These are phyloP conservation scores for Melaleuca alternifolia DNA, from an alignment of 345 rosid species.

Conservation along the genomic window DNA sequence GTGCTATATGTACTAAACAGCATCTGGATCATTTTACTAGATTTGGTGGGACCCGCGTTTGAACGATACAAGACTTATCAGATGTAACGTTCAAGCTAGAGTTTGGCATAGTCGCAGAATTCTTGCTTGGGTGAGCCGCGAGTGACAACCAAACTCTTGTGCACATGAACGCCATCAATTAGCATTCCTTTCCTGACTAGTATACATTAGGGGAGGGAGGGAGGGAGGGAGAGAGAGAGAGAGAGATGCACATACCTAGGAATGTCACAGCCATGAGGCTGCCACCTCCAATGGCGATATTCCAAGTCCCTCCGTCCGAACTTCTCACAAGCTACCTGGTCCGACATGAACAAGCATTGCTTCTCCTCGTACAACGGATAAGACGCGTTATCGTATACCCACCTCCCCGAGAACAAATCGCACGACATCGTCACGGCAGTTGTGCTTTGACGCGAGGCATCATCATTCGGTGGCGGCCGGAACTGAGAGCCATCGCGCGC, in stretches of 20 bases:
- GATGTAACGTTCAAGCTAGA: background rate
- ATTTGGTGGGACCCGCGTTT: background rate
- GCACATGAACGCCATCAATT: background rate
- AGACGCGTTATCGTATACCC: constrained; percentile 68
- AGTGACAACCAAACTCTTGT: too few species aligned
- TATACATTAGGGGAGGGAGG: background rate
- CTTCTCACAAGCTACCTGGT: constrained; percentile 73
- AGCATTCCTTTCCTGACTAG: background rate
- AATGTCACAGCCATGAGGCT: constrained; percentile 73
- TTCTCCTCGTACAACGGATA: constrained; percentile 71
- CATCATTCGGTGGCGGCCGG: background rate
- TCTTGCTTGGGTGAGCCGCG: background rate
- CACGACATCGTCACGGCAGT: constrained; percentile 9
- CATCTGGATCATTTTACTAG: background rate
- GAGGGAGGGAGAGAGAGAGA: background rate
- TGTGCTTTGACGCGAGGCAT: background rate
- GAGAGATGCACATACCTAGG: constrained; percentile 44
- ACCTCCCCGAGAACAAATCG: constrained; percentile 60
- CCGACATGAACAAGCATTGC: constrained; percentile 62
- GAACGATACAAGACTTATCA: background rate
- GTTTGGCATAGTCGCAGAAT: background rate
- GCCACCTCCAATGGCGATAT: constrained; percentile 82
- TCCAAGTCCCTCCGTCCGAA: constrained; percentile 65
- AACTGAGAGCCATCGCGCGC: background rate
- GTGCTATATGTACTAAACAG: too few species aligned